These are phyloP conservation scores for Boechera retrofracta DNA, from an alignment of 345 rosid species.

Conservation along the genomic window DNA sequence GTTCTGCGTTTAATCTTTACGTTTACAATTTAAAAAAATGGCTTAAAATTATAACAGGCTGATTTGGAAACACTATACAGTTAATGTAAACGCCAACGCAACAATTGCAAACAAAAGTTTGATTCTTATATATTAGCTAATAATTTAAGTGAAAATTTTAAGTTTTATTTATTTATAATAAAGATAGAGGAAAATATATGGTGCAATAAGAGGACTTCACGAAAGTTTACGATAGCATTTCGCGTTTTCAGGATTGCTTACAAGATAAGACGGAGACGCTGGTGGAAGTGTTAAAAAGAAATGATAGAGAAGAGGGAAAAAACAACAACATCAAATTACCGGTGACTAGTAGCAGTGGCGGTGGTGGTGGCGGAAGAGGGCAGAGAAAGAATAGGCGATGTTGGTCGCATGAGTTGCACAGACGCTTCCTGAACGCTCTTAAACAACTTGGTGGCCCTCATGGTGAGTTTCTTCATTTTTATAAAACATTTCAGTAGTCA, in stretches of 20 bases:
- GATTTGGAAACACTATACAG: too few species aligned
- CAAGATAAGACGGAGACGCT: constrained; percentile 57
- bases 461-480: constrained; percentile 49
- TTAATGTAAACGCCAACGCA: too few species aligned
- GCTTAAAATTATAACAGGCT: too few species aligned
- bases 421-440: constrained; percentile 79
- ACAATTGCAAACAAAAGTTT: too few species aligned
- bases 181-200: background rate
- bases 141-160: too few species aligned
- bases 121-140: too few species aligned
- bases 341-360: constrained; percentile 20
- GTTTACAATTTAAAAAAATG: too few species aligned
- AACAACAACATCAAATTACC: constrained; percentile 48
- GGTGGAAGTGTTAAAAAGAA: constrained; percentile 58
- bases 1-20: too few species aligned
- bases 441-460: constrained; percentile 95
- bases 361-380: constrained; percentile 13
- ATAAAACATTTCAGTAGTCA: background rate
- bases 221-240: background rate
- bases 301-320: constrained; percentile 42
- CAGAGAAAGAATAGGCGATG: constrained; percentile 80
- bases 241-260: constrained; percentile 43
- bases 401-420: constrained; percentile 94
- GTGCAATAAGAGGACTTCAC: background rate
- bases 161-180: too few species aligned